A percentile compares a stretch with the other conserved stretches of the same genome.
Evolutionary conservation across 768 basidiomycete genomes (phyloP).

Genomic region (Agaricus sinodeliciosus): DNA sequence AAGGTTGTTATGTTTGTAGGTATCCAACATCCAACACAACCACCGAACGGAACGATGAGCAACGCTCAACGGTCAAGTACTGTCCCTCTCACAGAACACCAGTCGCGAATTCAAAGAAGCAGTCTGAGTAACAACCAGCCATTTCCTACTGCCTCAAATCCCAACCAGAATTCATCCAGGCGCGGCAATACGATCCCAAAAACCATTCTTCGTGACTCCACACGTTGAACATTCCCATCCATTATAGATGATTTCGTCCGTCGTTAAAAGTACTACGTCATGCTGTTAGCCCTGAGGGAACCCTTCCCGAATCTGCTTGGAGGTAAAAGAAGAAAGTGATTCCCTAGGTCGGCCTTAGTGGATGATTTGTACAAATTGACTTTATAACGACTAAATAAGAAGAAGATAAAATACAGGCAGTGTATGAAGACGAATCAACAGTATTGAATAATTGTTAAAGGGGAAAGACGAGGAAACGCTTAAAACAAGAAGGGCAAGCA

Average conservation of each 20-base stretch:
- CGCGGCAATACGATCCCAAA: neutral
- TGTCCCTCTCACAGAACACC: neutral
- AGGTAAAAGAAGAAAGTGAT: neutral
- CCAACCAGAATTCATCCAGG: constrained; percentile 1
- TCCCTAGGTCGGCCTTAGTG: neutral
- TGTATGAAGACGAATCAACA: constrained; percentile 9
- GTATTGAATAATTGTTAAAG: constrained; percentile 16
- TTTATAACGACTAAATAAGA: constrained; percentile 3
- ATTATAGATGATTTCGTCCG: neutral
- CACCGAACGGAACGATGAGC: neutral
- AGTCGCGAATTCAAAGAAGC: constrained; percentile 2
- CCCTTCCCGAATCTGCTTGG: neutral
- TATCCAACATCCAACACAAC: neutral
- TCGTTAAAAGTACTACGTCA: neutral
- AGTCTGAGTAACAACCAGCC: constrained; percentile 3
- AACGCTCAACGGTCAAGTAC: constrained; percentile 1
- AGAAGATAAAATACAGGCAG: constrained; percentile 14
- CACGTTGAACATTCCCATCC: neutral
- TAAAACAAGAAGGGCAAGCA: constrained; percentile 17
- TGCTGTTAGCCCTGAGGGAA: too few species aligned
- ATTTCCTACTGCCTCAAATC: neutral
- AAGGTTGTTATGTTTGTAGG: neutral
- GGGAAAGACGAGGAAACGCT: constrained; percentile 7
- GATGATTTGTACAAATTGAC: constrained; percentile 6
- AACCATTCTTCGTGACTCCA: constrained; percentile 1